Base-by-base conservation (phyloP, 257 asterid genomes). In the Solanum gracilifrons region DNA sequence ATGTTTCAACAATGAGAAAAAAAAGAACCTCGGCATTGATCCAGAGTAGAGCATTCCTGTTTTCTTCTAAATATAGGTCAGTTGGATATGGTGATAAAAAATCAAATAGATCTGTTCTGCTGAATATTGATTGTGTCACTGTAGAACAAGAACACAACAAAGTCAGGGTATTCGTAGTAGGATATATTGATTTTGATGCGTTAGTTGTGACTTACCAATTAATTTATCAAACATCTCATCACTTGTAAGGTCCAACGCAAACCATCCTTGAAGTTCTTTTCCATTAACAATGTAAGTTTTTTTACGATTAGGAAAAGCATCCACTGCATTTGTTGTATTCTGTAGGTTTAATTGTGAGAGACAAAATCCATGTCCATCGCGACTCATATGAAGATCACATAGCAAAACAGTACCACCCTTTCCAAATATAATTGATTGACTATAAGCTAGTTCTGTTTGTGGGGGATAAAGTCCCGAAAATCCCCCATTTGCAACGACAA, bases 401-500 rank as follows among this genome's bases (percentile, higher is more conserved):
- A 94, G 93, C 85, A 94, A 88, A 84, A 92, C 88, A 15, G 98
- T 90, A 46, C 96, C 92, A 1, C 88, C 89, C 91, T 94, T 60
- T 88, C 96, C 88, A 29, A 32, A 84, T 33, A 83, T 90, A 33
- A 51, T 86, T 33, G 95, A 93, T 23, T 90, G 88, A 58, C 71
- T 58, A 60, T 86, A 94, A 21, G 98, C 96, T 11, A 69, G 11
- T 16, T 39, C 39, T 23, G 97, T 91, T 16, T 96, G 94, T 9
- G 90, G 93, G 0, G 99, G 98, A 89, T 90, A 94, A 84, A 93
- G 87, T 55, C 99, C 99, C 3, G 99, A 93, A 89, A 88, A 94
- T 88, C 98, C 96, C 60, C 96, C 95, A 2, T 84, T 88, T 7
- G 92, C 93, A 62, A 90, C 88, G 9, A 88, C 87, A 3, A 87